Base-by-base conservation (phyloP, 2,329 filamentous ascomycete species). In the Alternaria sp. region DNA sequence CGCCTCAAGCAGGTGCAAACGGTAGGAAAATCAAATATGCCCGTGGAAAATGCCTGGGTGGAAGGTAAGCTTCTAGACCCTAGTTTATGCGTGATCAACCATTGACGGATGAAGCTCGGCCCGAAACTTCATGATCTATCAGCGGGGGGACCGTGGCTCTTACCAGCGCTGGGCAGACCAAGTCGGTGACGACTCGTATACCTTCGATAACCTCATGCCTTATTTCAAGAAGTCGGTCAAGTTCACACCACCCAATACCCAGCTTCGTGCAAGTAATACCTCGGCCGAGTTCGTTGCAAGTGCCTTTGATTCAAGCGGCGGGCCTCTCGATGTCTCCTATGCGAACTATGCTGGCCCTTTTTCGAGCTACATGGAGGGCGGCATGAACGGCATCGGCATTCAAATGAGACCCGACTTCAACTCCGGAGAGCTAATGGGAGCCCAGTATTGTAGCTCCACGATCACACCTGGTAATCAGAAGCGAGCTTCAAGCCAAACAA, bases 101-200 rank as follows among this genome's bases (percentile, higher is more conserved):
- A 40, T n/a, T 40, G 10, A 24, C 14, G 9, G 6, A 7, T 39
- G 33, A 39, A 69, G 65, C 29, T 66, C 64, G 11, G 68, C 66
- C 11, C 53, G 55, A 2, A 70, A 72, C 40, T 62, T 55, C 50
- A 67, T 72, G 66, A 65, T 66, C 39, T 71, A 70, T 28, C 67
- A 73, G 7, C 64, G 69, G 3, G 56, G 51, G 4, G 57, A 45
- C 26, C 56, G 37, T 23, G 62, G 51, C 14, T 67, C 60, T n/a
- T 67, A 63, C 31, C 60, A 75, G 44, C 44, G 50, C 24, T 77
- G 72, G 75, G 72, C 72, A 4, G 62, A 73, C 8, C 11, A 48
- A n/a, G 67, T 75, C 13, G 70, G 60, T 3, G 75, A 77, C 45
- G 42, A 67, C 7, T 66, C 61, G n/a, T 78, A 71, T 48, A 71